Evolutionary conservation across 2,329 filamentous ascomycete genomes (phyloP), one percentile per base, ranked within the genome.

Genomic region (Pyricularia grisea): DNA sequence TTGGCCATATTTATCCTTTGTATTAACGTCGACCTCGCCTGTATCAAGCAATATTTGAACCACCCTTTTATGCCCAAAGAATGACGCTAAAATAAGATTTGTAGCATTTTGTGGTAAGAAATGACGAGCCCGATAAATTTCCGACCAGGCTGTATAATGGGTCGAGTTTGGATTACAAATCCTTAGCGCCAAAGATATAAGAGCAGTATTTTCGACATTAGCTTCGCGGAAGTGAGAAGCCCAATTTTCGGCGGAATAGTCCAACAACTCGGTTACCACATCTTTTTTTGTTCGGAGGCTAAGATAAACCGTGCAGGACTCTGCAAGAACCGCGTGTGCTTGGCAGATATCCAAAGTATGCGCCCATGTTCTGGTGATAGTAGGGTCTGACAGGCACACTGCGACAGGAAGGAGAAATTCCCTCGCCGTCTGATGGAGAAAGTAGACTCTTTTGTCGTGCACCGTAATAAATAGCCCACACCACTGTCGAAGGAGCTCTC

Each of bases 361-460:
- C 30, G 73, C 67, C 74, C 74, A 75, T 27, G 4, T 9, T 50
- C n/a, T 64, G 67, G 20, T 4, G n/a, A 31, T 42, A 61, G 27
- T 14, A 28, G 61, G 66, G 27, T 3, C 28, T 60, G 71, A n/a
- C 65, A 42, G 61, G 20, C 69, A 68, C 27, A 68, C 23, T 30
- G 67, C 12, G 27, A 69, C 65, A 31, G 71, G 69, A 1, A 76
- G 70, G 61, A 78, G 75, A 71, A 78, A 78, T 68, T 77, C 75
- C 17, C 74, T 71, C 65, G 75, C 76, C 12, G 76, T 77, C 73
- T 78, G 75, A 70, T 78, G 75, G 28, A 78, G 69, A 60, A 78
- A 74, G 65, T 77, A 75, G 65, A 78, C 64, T 9, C 66, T 75
- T n/a, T 68, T 72, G 12, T 74, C 65, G 60, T 77, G 12, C 23